Conservation (phyloP, 2,329 filamentous ascomycete genomes). For the Aureobasidium namibiae region DNA sequence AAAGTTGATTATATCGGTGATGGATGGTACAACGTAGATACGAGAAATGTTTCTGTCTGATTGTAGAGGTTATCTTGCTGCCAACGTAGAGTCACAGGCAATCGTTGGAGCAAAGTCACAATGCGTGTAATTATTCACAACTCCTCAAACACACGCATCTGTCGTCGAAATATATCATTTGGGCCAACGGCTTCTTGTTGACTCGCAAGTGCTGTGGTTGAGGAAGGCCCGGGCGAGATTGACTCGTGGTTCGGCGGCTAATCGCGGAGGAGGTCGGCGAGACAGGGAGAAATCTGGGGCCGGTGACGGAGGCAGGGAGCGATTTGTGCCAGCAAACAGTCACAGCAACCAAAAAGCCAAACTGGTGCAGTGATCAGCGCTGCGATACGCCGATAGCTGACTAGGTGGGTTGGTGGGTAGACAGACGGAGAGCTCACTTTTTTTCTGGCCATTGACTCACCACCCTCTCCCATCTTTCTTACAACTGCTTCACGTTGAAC, state of each 20-base stretch:
- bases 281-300: neutral
- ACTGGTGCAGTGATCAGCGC: constrained; percentile 1
- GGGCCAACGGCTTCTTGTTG: no score
- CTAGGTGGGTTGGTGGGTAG: no score
- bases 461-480: neutral
- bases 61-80: neutral
- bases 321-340: constrained; percentile 5
- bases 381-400: constrained; percentile 7
- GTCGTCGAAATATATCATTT: no score
- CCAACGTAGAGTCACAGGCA: no score
- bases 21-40: neutral
- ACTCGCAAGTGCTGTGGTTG: no score
- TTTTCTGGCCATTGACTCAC: constrained; percentile 11
- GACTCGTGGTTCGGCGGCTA: no score
- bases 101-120: no score
- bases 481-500: neutral
- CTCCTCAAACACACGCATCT: no score
- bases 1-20: neutral
- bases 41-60: neutral
- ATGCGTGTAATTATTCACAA: no score
- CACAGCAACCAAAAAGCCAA: constrained; percentile 6
- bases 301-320: neutral
- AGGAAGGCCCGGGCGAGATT: no score
- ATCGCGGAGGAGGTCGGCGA: constrained; percentile 2
- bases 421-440: constrained; percentile 9